These are phyloP conservation scores for Phaseolus coccineus DNA, from an alignment of 331 rosid genomes.

Conservation along the genomic window DNA sequence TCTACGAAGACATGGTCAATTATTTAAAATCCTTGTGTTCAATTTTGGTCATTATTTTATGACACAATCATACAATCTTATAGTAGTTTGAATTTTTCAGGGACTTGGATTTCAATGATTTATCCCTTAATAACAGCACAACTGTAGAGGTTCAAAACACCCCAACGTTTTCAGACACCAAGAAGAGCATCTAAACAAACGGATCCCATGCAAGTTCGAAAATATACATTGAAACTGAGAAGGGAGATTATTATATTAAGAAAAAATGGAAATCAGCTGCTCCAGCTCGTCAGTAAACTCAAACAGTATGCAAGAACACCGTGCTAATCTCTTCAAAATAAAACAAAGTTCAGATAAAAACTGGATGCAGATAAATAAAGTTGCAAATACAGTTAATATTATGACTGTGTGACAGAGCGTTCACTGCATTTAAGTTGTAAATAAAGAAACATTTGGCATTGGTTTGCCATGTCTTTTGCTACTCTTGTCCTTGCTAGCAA, in stretches of 20 bases:
- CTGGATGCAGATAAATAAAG: slow-evolving; percentile 27
- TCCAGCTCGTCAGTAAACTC: slow-evolving; percentile 36
- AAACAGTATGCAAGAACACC: slow-evolving; percentile 39
- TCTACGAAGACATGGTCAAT: slow-evolving; percentile 8
- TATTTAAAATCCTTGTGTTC: slow-evolving; percentile 23
- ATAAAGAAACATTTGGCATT: slow-evolving; percentile 35
- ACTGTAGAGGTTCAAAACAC: slow-evolving; percentile 43
- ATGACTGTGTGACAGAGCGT: slow-evolving; percentile 29
- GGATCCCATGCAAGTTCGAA: slow-evolving; percentile 39
- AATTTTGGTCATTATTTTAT: slow-evolving; percentile 38
- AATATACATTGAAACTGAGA: slow-evolving; percentile 38
- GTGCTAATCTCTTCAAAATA: slow-evolving; percentile 36
- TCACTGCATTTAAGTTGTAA: slow-evolving; percentile 34
- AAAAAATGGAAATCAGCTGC: slow-evolving; percentile 27
- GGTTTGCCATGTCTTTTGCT: slow-evolving; percentile 27
- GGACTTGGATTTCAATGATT: slow-evolving; percentile 46
- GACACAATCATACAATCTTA: slow-evolving; percentile 30
- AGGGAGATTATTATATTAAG: slow-evolving; percentile 29
- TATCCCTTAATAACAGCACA: slow-evolving; percentile 44
- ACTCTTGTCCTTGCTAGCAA: slow-evolving; percentile 38
- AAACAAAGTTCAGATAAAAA: slow-evolving; percentile 30
- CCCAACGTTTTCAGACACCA: slow-evolving; percentile 35
- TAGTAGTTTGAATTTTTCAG: slow-evolving; percentile 44
- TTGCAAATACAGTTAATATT: slow-evolving; percentile 33
- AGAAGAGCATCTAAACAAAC: slow-evolving; percentile 44